phyloP scores from a whole-genome alignment of 441 rosid species.

The Erodium texanum region DNA sequence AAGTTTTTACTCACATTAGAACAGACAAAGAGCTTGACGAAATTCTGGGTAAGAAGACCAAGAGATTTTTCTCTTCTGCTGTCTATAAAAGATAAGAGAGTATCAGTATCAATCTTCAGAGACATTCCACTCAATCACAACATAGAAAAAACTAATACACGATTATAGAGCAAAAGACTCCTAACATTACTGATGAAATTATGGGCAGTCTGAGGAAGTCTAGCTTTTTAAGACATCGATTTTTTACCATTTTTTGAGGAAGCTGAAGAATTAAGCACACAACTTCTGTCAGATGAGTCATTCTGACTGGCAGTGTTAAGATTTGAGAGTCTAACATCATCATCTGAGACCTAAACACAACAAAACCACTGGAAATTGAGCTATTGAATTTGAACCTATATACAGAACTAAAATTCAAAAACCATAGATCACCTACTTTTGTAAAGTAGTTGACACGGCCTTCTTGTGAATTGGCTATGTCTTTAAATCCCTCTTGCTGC shows the following conservation, averaged over 20 bases:
- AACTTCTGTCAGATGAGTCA: slow-evolving; percentile 10
- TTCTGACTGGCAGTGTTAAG: background rate
- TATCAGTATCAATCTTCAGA: slow-evolving; percentile 2
- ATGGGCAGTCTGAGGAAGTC: too few relatives aligned
- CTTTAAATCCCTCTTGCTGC: slow-evolving; percentile 57
- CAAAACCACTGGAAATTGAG: background rate
- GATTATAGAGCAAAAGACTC: background rate
- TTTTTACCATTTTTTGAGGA: slow-evolving; percentile 37
- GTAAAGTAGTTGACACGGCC: slow-evolving; percentile 21
- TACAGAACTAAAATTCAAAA: background rate
- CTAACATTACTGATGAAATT: background rate
- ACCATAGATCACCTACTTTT: slow-evolving; percentile 37
- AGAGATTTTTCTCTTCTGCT: slow-evolving; percentile 4
- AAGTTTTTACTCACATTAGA: background rate
- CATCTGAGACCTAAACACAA: background rate
- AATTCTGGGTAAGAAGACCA: slow-evolving; percentile 3
- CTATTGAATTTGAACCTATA: background rate
- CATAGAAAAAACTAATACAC: background rate
- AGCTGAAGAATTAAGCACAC: slow-evolving; percentile 40
- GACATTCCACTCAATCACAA: background rate
- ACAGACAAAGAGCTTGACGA: slow-evolving; percentile 8
- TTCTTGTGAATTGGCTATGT: slow-evolving; percentile 32
- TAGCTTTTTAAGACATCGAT: background rate
- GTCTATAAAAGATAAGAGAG: background rate
- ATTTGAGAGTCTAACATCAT: background rate